Evolutionary conservation across 352 stramenopile species (phyloP), one percentile per base, ranked within the genome.

Genomic region (Sclerospora graminicola): DNA sequence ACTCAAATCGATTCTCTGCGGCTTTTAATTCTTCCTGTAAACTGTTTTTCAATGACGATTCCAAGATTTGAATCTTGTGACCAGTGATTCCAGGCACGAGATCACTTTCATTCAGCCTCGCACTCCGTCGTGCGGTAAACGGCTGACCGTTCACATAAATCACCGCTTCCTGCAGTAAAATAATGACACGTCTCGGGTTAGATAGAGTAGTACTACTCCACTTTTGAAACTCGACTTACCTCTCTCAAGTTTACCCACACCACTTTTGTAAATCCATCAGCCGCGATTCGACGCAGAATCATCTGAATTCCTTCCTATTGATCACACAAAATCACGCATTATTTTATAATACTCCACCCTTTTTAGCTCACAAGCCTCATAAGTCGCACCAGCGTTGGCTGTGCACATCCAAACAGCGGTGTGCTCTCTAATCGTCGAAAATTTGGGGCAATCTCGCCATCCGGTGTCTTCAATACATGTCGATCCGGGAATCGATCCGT

Each of bases 211-310:
- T n/a, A n/a, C n/a, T n/a, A n/a, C n/a, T n/a, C n/a, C n/a, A n/a
- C n/a, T n/a, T n/a, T n/a, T n/a, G n/a, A n/a, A n/a, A n/a, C n/a
- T 5, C 24, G 29, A 15, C 16, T 14, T 61, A 82, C 69, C 59
- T 89, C 80, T 33, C 80, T 71, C 13, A 92, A 54, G 31, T 88
- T 92, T 23, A 92, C 58, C 77, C 80, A 92, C 19, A 92, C 67
- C 11, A 92, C 77, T 45, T 86, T 82, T 0, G 66, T 66, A 45
- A 83, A 92, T 10, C 80, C 80, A 37, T 92, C 77, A 2, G 59
- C 69, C 3, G 70, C 63, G 9, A 89, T 69, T 18, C 57, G 71
- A 35, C 60, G 48, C 13, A 89, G 40, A 41, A 92, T 89, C 56
- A 76, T 63, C 43, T 78, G 63, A 55, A 89, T 85, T 1, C 75